Conservation (phyloP, 805 yeast genomes). For the Kazachstania taianensis region DNA sequence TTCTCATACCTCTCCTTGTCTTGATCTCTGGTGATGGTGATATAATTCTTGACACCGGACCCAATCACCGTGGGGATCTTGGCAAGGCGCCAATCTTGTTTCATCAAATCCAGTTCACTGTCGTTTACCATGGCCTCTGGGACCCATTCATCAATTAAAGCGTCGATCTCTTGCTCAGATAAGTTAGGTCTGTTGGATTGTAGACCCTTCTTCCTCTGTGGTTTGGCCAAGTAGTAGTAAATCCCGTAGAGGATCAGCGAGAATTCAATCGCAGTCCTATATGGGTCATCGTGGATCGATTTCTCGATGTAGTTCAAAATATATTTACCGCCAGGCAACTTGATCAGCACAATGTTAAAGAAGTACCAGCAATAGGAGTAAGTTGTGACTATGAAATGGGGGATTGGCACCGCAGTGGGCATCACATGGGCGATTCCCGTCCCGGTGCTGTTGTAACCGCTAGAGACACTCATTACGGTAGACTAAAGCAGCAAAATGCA, state of each 20-base stretch:
- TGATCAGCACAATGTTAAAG: constrained; percentile 8
- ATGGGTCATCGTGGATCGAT: constrained; percentile 89
- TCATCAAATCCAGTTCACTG: constrained; percentile 33
- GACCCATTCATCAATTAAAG: constrained; percentile 79
- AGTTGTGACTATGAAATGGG: constrained; percentile 15
- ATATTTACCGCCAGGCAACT: constrained; percentile 24
- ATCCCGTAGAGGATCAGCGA: constrained; percentile 71
- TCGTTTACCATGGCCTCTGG: constrained; percentile 74
- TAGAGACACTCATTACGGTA: too few species aligned
- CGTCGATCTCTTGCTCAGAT: constrained; percentile 59
- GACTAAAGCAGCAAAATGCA: too few species aligned
- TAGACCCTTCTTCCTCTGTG: constrained; percentile 68
- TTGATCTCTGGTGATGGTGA: constrained; percentile 21
- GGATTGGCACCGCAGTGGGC: constrained; percentile 25
- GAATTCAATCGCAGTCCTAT: constrained; percentile 75
- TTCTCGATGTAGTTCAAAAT: constrained; percentile 64
- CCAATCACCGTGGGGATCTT: constrained; percentile 57
- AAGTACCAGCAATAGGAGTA: constrained; percentile 21
- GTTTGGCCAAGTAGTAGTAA: constrained; percentile 59
- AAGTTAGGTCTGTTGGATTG: constrained; percentile 61
- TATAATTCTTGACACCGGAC: constrained; percentile 33
- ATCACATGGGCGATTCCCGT: too few species aligned
- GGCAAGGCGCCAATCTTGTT: constrained; percentile 43
- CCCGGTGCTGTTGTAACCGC: too few species aligned
- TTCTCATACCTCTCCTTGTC: constrained; percentile 22